Conservation (phyloP, 106 monocot genomes). For the Ottelia alismoides region DNA sequence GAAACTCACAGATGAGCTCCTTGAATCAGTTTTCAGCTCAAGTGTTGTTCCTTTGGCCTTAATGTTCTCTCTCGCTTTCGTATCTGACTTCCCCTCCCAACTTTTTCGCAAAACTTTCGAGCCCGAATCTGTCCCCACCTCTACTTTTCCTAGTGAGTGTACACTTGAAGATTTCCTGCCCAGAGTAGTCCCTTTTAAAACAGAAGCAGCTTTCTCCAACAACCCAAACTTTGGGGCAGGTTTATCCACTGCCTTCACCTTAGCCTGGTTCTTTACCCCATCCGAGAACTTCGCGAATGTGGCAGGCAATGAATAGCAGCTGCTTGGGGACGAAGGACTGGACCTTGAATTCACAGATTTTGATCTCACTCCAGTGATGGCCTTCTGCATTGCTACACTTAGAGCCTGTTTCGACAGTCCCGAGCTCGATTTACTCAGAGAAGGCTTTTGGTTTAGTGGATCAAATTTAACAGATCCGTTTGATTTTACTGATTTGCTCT, state of each 20-base stretch:
- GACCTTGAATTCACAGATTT: conserved; percentile 35
- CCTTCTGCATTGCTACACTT: conserved; percentile 18
- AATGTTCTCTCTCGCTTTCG: conserved; percentile 17
- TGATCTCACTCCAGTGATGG: conserved; percentile 7
- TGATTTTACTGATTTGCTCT: conserved; percentile 21
- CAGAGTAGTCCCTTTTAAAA: conserved; percentile 29
- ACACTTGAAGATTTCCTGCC: conserved; percentile 28
- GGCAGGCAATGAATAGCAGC: conserved; percentile 51
- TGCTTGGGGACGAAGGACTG: conserved; percentile 57
- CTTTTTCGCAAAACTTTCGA: conserved; percentile 49
- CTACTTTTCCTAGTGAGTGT: conserved; percentile 17
- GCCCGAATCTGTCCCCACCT: conserved; percentile 16
- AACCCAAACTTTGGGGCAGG: conserved; percentile 28
- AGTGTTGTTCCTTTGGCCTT: conserved; percentile 24
- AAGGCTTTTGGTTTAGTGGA: conserved; percentile 23
- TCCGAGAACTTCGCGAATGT: conserved; percentile 55
- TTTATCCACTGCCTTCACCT: conserved; percentile 24
- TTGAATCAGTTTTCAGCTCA: conserved; percentile 21
- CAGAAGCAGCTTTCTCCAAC: conserved; percentile 42
- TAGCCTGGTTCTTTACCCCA: conserved; percentile 37
- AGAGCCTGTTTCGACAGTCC: conserved; percentile 29
- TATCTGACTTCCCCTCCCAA: conserved; percentile 41
- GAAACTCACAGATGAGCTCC: conserved; percentile 35
- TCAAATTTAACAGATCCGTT: conserved; percentile 23
- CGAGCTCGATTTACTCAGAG: conserved; percentile 38